Evolutionary conservation across 208 protist species (phyloP), one percentile per base, ranked within the genome.

Genomic region (Angomonas deanei): DNA sequence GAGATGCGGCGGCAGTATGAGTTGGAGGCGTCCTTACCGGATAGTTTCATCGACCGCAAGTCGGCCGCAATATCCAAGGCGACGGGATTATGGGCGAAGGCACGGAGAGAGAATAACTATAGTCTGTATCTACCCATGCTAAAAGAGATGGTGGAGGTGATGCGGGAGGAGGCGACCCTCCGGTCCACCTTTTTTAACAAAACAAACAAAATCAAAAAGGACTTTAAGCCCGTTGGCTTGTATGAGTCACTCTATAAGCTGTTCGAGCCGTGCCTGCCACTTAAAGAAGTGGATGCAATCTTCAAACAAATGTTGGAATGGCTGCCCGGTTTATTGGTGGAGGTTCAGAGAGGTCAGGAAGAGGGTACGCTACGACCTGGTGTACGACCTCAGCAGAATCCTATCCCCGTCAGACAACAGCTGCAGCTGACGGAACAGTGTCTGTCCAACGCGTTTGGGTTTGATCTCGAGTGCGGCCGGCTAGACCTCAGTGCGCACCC

Each of bases 401-500:
- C 32, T 0, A 77, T 93, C 36, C 57, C 77, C 1, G 1, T 74
- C 31, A 64, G 57, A 0, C 65, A 67, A 28, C 87, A 92, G 71
- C 38, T 59, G 39, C 61, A 48, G 17, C 66, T 94, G 8, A 30
- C 56, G 30, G 33, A 30, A 8, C 68, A 72, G 8, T 58, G 62
- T 2, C 74, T 86, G 46, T 78, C 74, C 67, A 36, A 71, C 31
- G 21, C 80, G 39, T 90, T 80, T 80, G 70, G 75, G 59, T 93
- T 85, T 50, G 77, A 89, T 59, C 87, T 91, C 70, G 86, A 92
- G 1, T 77, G 21, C 6, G 86, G 88, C 17, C 75, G 85, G 4
- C 50, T 91, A 39, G 88, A 94, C 59, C 65, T 84, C 38, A 79
- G 69, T 5, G 39, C 76, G 8, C 92, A 97, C 66, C 84, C 88